Conservation (phyloP, 345 rosid genomes). For the Lagerstroemia speciosa region DNA sequence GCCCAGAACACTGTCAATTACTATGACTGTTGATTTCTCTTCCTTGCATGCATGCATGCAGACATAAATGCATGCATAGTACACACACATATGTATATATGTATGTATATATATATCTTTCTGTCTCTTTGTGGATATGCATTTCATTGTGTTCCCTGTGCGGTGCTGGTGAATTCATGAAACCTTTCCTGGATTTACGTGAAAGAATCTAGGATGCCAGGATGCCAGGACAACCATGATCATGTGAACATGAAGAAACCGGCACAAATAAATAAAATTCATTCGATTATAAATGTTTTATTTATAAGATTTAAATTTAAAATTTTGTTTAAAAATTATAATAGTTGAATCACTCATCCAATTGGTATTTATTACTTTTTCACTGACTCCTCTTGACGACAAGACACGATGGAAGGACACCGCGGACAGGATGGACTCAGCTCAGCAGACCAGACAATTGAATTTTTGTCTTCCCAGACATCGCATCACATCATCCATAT, state of each 20-base stretch:
- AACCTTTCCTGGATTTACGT: background rate
- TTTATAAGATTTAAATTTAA: too few relatives aligned
- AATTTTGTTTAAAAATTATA: too few relatives aligned
- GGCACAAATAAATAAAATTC: background rate
- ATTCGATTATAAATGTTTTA: too few relatives aligned
- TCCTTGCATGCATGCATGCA: background rate
- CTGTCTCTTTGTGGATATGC: background rate
- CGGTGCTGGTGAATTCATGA: background rate
- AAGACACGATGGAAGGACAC: conserved; percentile 1
- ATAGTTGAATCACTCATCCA: background rate
- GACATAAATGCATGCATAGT: too few relatives aligned
- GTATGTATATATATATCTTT: background rate
- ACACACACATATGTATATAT: background rate
- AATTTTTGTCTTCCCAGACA: background rate
- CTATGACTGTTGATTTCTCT: background rate
- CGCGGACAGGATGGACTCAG: background rate
- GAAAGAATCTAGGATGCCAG: conserved; percentile 4
- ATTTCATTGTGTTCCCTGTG: background rate
- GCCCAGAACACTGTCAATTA: conserved; percentile 1
- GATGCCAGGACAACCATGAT: too few relatives aligned
- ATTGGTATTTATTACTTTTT: too few relatives aligned
- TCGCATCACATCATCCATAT: conserved; percentile 3
- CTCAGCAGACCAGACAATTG: too few relatives aligned
- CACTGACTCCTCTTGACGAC: background rate
- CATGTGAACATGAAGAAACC: too few relatives aligned